Percentiles rank a stretch among this genome's conserved stretches.
phyloP scores from a whole-genome alignment of 768 basidiomycete species.

The Cyathus striatus region DNA sequence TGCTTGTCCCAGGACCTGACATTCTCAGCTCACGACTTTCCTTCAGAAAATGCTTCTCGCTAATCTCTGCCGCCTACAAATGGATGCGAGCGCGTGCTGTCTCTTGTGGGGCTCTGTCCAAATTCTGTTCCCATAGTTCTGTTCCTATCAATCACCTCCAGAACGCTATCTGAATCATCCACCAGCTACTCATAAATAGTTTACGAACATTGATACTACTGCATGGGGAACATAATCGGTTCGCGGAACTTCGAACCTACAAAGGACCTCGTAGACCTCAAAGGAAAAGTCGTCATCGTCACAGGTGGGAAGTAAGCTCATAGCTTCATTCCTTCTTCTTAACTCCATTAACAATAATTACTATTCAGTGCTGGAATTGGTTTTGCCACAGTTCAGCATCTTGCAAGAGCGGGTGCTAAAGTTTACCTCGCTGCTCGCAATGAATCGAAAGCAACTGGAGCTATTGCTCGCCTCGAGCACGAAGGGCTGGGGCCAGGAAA shows the following conservation, averaged over 20 bases:
- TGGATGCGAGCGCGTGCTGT: no score
- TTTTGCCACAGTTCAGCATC: constrained; percentile 27
- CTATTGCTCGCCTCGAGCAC: constrained; percentile 38
- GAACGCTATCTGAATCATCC: no score
- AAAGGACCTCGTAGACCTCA: constrained; percentile 37
- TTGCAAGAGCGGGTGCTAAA: constrained; percentile 50
- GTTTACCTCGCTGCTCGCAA: constrained; percentile 54
- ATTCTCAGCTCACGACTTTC: no score
- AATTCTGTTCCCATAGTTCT: no score
- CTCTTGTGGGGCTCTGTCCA: no score
- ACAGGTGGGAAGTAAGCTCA: constrained; percentile 50
- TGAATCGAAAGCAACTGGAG: constrained; percentile 37
- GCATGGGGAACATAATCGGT: no score
- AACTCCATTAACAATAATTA: not conserved
- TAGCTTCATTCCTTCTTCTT: not conserved
- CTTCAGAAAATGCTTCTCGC: no score
- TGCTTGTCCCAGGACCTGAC: no score
- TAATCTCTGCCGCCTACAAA: no score
- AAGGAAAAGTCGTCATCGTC: constrained; percentile 48
- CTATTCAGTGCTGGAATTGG: constrained; percentile 21
- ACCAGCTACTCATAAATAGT: no score
- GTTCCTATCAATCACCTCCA: no score
- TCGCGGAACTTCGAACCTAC: constrained; percentile 18
- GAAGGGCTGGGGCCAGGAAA: constrained; percentile 33
- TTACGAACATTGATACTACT: no score